Evolutionary conservation across 2,329 filamentous ascomycete species (phyloP), one percentile per base, ranked within the genome.

Genomic region (Sporothrix variecibatus): DNA sequence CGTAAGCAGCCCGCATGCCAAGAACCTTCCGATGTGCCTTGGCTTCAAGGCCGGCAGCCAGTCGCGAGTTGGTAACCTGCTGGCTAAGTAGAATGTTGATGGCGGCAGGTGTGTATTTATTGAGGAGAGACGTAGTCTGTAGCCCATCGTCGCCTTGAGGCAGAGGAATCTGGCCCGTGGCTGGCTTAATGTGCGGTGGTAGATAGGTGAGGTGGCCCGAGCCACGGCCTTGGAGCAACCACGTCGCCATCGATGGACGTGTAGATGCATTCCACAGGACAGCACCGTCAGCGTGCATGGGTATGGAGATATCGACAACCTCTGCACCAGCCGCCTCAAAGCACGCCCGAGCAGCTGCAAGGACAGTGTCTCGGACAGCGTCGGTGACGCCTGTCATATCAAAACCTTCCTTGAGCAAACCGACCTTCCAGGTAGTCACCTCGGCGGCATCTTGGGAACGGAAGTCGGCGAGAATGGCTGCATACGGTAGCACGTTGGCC

Each of bases 1-100:
- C 85, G 76, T 88, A 88, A 3, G 85, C 86, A 5, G 82, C 84
- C 1, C 86, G 81, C n/a, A 88, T 79, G 76, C 85, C 79, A 72
- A 84, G 82, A 1, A 84, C 83, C 70, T 85, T 83, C 38, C 83
- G 82, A 73, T 86, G 82, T 0, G 85, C 85, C 78, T 87, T 87
- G 28, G 82, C 82, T 49, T 84, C 81, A 3, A 83, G 77, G 3
- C 76, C 76, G 0, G 79, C 76, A 0, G 78, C 78, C 53, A 79
- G 80, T 1, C 77, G 76, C 1, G 71, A 31, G 11, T 71, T 70
- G 17, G 80, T 74, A 6, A 76, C 76, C 0, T 76, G 79, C 17
- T 81, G 81, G 74, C 82, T 83, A 49, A 87, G 80, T 43, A 86
- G 78, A 56, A 84, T 80, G 74, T 84, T 85, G 67, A 84, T 78